Evolutionary conservation across 352 stramenopile genomes (phyloP), one percentile per base, ranked within the genome.

Genomic region (Globisporangium paroecandrum): DNA sequence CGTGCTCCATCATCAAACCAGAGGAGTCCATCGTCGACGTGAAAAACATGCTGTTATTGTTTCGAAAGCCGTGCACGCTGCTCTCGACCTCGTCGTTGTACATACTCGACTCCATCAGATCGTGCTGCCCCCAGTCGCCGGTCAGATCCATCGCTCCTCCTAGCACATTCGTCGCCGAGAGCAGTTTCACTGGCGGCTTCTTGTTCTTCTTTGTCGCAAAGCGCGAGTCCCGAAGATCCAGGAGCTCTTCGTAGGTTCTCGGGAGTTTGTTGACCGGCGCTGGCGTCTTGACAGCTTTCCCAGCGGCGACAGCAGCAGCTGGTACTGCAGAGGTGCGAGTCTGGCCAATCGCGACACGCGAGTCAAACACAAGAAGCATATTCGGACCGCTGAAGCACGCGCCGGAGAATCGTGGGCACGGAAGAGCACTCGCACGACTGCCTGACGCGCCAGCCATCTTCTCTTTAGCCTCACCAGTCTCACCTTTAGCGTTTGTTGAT

Each of bases 151-250:
- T 85, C 32, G 75, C 68, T n/a, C 77, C 77, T 36, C 77, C 77
- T 29, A 85, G 70, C 25, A 89, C 76, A 38, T 80, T 87, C 3
- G 75, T 56, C 5, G 68, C 12, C 22, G 77, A 82, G 18, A 89
- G 62, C 43, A 87, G 60, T 62, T 89, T 87, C 29, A 84, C 75
- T 3, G 82, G 73, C 20, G 73, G 70, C 55, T 91, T 91, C 69
- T 89, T 91, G 73, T 86, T 90, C 71, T 92, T 94, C 74, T 88
- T 92, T 49, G 82, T 91, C 25, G 79, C 82, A 49, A 92, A 92
- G 4, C 86, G 82, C 22, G 83, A 87, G 64, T 94, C 86, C 15
- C 86, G 76, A 66, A 91, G 73, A 15, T 89, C 81, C 10, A 94
- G 65, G 15, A 94, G 74, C 57, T 93, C 83, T 47, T 91, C 82